phyloP scores from a whole-genome alignment of 331 rosid genomes.

The Malus hybrid region DNA sequence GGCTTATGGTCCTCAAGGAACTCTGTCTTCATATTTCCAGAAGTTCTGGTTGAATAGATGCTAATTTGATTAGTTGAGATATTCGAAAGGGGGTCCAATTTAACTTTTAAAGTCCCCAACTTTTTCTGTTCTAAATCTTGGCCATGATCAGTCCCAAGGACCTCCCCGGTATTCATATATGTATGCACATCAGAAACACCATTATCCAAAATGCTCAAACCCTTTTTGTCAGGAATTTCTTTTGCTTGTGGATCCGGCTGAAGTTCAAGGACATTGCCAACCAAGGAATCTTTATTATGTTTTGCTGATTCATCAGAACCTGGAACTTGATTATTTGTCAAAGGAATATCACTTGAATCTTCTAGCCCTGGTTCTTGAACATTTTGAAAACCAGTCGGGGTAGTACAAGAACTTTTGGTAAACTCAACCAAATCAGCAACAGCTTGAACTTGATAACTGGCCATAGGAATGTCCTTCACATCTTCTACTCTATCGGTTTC shows the following conservation, averaged over 20 bases:
- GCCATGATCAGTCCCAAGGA: slow-evolving; percentile 10
- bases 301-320: slow-evolving; percentile 11
- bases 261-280: slow-evolving; percentile 1
- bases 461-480: slow-evolving; percentile 34
- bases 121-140: slow-evolving; percentile 19
- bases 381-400: slow-evolving; percentile 5
- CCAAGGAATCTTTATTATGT: slow-evolving; percentile 13
- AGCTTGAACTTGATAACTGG: slow-evolving; percentile 36
- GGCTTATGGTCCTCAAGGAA: slow-evolving; percentile 29
- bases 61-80: slow-evolving; percentile 13
- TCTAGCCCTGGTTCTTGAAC: slow-evolving; percentile 15
- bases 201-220: slow-evolving; percentile 11
- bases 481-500: slow-evolving; percentile 21
- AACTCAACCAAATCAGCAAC: slow-evolving; percentile 21
- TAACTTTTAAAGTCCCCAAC: slow-evolving; percentile 25
- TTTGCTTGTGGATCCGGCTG: slow-evolving; percentile 21
- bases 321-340: slow-evolving; percentile 22
- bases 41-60: slow-evolving; percentile 17
- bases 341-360: slow-evolving; percentile 13
- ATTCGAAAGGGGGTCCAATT: slow-evolving; percentile 19
- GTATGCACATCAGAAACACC: slow-evolving; percentile 15
- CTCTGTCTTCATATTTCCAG: slow-evolving; percentile 20
- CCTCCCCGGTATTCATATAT: slow-evolving; percentile 9
- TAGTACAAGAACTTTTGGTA: slow-evolving; percentile 20
- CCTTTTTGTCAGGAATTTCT: slow-evolving; percentile 17